Percentiles rank a stretch among this genome's conserved stretches.
phyloP scores from a whole-genome alignment of 1,284 basidiomycete genomes.

The Rhodotorula sp. region DNA sequence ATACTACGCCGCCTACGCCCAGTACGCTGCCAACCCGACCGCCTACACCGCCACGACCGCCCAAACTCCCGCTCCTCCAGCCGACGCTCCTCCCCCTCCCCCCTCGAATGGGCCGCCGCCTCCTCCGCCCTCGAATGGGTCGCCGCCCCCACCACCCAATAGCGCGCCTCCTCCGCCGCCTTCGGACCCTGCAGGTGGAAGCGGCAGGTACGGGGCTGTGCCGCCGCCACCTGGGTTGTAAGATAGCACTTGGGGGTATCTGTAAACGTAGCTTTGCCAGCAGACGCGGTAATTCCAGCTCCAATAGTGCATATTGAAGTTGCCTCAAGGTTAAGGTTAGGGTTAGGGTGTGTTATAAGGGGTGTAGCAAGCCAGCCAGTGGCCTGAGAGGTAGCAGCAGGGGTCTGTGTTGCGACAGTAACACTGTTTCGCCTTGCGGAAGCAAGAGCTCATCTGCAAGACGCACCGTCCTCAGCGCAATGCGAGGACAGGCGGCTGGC shows the following conservation, averaged over 20 bases:
- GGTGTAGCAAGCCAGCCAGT: no score
- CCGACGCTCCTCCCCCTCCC: constrained; percentile 3
- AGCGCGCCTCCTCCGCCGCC: constrained; percentile 4
- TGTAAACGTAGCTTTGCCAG: no score
- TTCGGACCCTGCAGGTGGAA: constrained; percentile 2
- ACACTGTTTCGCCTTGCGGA: no score
- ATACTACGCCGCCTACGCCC: constrained; percentile 37
- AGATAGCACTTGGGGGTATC: not conserved
- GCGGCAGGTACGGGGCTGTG: constrained; percentile 18
- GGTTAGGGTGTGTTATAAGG: no score
- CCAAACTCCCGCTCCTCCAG: not conserved
- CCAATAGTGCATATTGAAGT: no score
- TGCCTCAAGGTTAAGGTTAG: no score
- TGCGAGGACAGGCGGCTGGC: no score
- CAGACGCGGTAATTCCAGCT: no score
- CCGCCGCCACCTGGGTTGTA: constrained; percentile 25
- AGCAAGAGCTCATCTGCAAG: no score
- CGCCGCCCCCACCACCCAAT: constrained; percentile 7
- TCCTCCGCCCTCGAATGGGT: not conserved
- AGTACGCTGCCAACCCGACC: constrained; percentile 20
- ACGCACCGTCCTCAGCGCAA: no score
- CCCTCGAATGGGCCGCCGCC: constrained; percentile 5
- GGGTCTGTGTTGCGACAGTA: no score
- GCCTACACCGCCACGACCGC: not conserved
- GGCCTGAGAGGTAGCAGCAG: no score